Base-by-base conservation (phyloP, 768 basidiomycete genomes). In the Amanita rimosa region DNA sequence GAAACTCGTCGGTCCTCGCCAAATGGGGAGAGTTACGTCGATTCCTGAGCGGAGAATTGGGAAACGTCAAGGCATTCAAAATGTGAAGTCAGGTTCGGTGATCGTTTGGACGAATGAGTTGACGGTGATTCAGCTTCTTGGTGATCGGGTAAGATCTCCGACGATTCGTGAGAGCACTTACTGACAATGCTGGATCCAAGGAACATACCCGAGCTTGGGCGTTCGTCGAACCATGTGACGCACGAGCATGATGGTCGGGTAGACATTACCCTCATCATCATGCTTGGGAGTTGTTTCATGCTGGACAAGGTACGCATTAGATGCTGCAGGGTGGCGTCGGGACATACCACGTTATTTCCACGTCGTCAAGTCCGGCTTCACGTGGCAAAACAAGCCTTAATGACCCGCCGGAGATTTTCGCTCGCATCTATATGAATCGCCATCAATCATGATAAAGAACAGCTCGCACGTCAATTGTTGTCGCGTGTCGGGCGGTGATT, bases 301-400 rank as follows among this genome's bases (percentile, higher is more conserved):
- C n/a, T n/a, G 9, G 22, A 4, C 24, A 41, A 14, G 41, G 10
- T 21, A 42, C n/a, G 41, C 16, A 22, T 42, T 24, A 24, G 40
- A 27, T 24, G 13, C 4, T 13, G 22, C 24, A 43, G n/a, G 41
- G 26, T 27, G 14, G 22, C 14, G n/a, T n/a, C n/a, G 14, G 16
- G 13, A 29, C 16, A n/a, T 43, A 60, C 61, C 67, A 68, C 64
- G 63, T 64, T 64, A 51, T 53, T 51, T 56, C 62, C 65, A 67
- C 64, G 65, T 60, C 54, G 65, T 60, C 54, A 65, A 58, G 62
- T 46, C 55, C 56, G 55, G 21, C 50, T 53, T 13, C 58, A 60
- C 59, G 58, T 65, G 66, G 61, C 55, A 49, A 49, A 56, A 55
- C 54, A 54, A 57, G 50, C 53, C 55, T 54, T 54, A 49, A 44